Evolutionary conservation across 1,284 basidiomycete genomes (phyloP), one percentile per base, ranked within the genome.

Genomic region (Prillingera fragicola): DNA sequence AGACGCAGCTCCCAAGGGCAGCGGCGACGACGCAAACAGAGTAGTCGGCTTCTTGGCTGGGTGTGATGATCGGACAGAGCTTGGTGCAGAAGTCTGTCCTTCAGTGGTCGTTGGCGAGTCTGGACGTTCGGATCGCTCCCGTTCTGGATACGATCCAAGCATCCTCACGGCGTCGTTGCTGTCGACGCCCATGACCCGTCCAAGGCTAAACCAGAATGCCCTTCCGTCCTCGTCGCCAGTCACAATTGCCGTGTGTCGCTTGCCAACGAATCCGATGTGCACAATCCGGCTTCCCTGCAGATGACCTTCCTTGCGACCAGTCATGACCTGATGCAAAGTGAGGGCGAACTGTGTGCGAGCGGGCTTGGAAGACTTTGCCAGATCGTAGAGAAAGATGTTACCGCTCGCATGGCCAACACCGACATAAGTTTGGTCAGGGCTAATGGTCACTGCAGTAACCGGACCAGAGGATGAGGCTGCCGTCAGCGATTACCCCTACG

Each of bases 91-190:
- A 8, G 23, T 12, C 5, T 28, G 33, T 5, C n/a, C 38, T 13
- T 29, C 27, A 9, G 29, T 21, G 13, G 7, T 5, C 14, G 25
- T 19, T 26, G 42, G 7, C 28, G 26, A 12, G 18, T 12, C 3
- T 25, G 42, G 15, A 32, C 39, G 5, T 28, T 9, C 15, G 25
- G 15, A 5, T 35, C 26, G 29, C 14, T 48, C 73, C 27, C 80
- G 78, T 15, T 80, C 77, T 8, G 86, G 84, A 66, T 97, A 96
- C 60, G 84, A 85, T 0, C 95, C 95, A 5, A 97, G 78, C 50
- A 99, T 87, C 13, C 95, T 82, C 27, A 98, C 79, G 10, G 89
- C 90, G 65, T 99, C 95, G 32, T 87, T 85, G 8, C 91, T 92
- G 43, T 95, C 90, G 13, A 99, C 85, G 51, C 96, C 96, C 15